Percentiles rank a stretch among this genome's conserved stretches.
Conservation (phyloP, 768 basidiomycete genomes). For the Naematelia aurantialba region DNA sequence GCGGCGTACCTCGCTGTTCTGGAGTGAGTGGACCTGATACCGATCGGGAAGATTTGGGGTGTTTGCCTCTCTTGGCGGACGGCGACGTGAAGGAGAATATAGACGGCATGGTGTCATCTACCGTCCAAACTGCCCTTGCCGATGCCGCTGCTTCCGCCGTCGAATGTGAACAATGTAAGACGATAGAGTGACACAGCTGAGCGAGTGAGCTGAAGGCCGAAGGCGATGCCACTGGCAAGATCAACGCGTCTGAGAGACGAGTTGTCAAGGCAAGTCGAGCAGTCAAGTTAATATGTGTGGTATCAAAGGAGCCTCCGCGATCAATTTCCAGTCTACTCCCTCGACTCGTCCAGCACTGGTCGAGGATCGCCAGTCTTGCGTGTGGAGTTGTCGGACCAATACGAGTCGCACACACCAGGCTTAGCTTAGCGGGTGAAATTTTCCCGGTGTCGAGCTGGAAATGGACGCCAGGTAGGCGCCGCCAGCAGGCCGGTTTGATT, state of each 20-base stretch:
- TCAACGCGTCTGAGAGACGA: too few species aligned
- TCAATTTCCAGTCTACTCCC: background rate
- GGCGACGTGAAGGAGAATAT: constrained; percentile 2
- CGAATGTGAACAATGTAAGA: too few species aligned
- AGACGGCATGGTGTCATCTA: background rate
- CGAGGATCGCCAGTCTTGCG: too few species aligned
- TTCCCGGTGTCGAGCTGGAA: too few species aligned
- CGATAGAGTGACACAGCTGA: too few species aligned
- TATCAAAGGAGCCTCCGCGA: background rate
- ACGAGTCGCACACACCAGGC: too few species aligned
- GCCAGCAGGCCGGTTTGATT: too few species aligned
- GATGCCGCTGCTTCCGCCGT: too few species aligned
- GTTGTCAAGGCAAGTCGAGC: background rate
- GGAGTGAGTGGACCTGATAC: background rate
- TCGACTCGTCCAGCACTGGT: background rate
- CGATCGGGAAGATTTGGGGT: background rate
- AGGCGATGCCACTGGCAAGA: background rate
- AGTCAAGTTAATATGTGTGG: background rate
- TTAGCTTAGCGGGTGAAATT: too few species aligned
- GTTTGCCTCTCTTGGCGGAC: background rate
- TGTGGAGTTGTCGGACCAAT: too few species aligned
- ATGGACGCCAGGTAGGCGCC: too few species aligned
- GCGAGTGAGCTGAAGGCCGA: too few species aligned
- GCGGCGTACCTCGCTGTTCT: background rate
- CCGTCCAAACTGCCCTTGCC: background rate